Percentiles rank a stretch among this genome's conserved stretches.
Evolutionary conservation across 148 eudicot genomes (phyloP).

Genomic region (Tetragonia tetragonoides): DNA sequence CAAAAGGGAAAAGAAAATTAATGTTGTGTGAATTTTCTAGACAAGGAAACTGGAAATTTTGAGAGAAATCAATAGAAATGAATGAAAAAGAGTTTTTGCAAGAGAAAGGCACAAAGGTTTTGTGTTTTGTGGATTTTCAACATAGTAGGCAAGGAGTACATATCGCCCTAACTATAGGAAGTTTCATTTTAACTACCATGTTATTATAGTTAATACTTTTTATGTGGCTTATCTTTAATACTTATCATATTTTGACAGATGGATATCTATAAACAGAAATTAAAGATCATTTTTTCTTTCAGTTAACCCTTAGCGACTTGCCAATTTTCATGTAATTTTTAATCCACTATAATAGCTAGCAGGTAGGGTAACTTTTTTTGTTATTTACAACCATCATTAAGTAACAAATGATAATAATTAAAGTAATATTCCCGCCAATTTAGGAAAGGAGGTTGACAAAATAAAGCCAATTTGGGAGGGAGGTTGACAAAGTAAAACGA

Average conservation of each 20-base stretch:
- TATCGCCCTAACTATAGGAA: slow-evolving; percentile 23
- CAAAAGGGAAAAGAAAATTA: neutral
- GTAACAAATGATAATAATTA: too few relatives aligned
- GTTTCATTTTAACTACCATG: neutral
- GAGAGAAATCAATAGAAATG: neutral
- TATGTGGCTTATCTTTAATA: neutral
- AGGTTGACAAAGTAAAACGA: too few relatives aligned
- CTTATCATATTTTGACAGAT: neutral
- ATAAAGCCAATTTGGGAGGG: too few relatives aligned
- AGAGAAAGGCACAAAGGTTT: slow-evolving; percentile 13
- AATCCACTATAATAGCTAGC: neutral
- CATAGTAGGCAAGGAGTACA: slow-evolving; percentile 18
- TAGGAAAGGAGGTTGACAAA: too few relatives aligned
- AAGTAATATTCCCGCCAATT: too few relatives aligned
- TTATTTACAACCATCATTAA: too few relatives aligned
- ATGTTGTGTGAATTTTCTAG: neutral
- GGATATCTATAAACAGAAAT: neutral
- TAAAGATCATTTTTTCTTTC: too few relatives aligned
- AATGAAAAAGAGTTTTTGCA: slow-evolving; percentile 11
- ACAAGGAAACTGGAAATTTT: neutral
- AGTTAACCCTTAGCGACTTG: neutral
- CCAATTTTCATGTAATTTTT: neutral
- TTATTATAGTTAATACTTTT: neutral
- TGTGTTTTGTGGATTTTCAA: slow-evolving; percentile 11
- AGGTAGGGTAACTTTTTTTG: too few relatives aligned